Evolutionary conservation across 2,329 filamentous ascomycete species (phyloP), one percentile per base, ranked within the genome.

Genomic region (Eutypa lata): DNA sequence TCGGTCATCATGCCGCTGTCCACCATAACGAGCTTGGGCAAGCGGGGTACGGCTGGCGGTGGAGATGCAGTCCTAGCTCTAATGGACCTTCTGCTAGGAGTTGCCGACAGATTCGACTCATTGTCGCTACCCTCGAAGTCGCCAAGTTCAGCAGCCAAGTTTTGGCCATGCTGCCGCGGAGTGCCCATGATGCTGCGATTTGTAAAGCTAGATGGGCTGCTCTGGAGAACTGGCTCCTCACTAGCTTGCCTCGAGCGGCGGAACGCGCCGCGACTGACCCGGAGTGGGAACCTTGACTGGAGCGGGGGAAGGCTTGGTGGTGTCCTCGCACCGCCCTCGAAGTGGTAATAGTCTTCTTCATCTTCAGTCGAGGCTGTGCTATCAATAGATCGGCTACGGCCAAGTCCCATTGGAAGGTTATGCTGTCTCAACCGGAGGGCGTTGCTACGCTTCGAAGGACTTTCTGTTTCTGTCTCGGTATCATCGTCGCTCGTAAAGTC

Each of bases 351-450:
- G 52, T 87, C 52, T 19, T 38, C 35, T 44, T 67, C 85, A 49
- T 96, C 91, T 56, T 86, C 91, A 3, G 89, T 93, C 1, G 92
- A 97, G 3, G 91, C 91, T 10, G 91, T 96, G 72, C 91, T 97
- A 64, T 90, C 80, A 71, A 89, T 90, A 0, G 91, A 93, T 54
- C 79, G 76, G 19, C 87, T 65, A 5, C 65, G 65, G 14, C 54
- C 50, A 18, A 57, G 18, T 28, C 54, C 54, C 18, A 55, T 48
- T 22, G 55, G 38, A 19, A 65, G 52, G 35, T 54, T 61, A 2
- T 64, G 57, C 8, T 54, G 56, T 19, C 55, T 58, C 31, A 61
- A 57, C 24, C 33, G 59, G 33, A 65, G 51, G 7, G 63, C n/a
- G n/a, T n/a, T 66, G 5, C 49, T 52, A 16, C 73, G 75, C 61